Evolutionary conservation across 805 yeast species (phyloP).

Genomic region (Yarrowia sp.): DNA sequence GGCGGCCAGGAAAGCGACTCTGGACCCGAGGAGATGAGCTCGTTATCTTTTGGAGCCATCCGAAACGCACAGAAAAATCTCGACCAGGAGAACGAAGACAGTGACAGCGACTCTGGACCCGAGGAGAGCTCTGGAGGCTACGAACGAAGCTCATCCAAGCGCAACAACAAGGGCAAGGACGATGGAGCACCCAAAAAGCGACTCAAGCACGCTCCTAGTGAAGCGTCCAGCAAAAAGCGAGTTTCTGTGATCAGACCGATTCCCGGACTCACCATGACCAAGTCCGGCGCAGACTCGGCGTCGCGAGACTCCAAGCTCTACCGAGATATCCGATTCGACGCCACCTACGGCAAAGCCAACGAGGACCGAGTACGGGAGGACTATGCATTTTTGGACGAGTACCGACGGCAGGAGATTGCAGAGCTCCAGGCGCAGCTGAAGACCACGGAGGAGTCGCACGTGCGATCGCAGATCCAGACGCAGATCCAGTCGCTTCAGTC

Average conservation of each 20-base stretch:
- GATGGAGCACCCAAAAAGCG: constrained; percentile 38
- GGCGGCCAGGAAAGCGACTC: not conserved
- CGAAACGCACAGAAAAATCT: constrained; percentile 34
- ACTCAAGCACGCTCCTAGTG: constrained; percentile 86
- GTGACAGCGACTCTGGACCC: constrained; percentile 27
- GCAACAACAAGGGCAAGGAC: constrained; percentile 1
- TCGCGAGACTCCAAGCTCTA: constrained; percentile 42
- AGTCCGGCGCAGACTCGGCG: constrained; percentile 37
- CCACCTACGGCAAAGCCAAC: constrained; percentile 84
- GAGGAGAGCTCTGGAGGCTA: constrained; percentile 30
- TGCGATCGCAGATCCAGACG: constrained; percentile 41
- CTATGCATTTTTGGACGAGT: constrained; percentile 82
- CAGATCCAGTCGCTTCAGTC: constrained; percentile 39
- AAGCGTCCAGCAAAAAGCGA: constrained; percentile 66
- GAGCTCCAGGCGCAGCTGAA: constrained; percentile 53
- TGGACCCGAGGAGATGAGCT: constrained; percentile 25
- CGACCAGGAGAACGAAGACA: constrained; percentile 21
- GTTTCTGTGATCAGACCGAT: constrained; percentile 70
- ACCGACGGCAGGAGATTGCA: constrained; percentile 68
- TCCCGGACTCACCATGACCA: constrained; percentile 42
- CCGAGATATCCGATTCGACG: constrained; percentile 85
- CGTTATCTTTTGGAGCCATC: constrained; percentile 36
- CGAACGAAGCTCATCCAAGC: constrained; percentile 28
- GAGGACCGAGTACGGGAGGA: constrained; percentile 63
- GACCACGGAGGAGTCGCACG: constrained; percentile 34